Base-by-base conservation (phyloP, 108 stramenopile species). In the Schizochytrium sp. region DNA sequence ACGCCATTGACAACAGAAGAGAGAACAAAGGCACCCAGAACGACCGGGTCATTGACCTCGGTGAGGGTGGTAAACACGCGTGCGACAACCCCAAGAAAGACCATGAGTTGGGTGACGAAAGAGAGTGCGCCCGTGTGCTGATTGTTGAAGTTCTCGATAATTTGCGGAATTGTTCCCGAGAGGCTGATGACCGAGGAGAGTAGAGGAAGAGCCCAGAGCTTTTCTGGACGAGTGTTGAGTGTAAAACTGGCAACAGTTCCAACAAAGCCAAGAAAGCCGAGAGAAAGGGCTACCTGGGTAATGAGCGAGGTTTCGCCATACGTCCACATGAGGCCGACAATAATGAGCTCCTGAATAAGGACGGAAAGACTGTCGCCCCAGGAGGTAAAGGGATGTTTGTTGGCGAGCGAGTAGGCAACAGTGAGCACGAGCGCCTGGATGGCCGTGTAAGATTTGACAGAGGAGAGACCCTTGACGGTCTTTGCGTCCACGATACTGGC, bases 321-420 rank as follows among this genome's bases (percentile, higher is more conserved):
- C 10, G 45, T 83, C 76, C 76, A 83, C 25, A 83, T 83, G 51
- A 83, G 76, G 19, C 48, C 76, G 51, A 83, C 76, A 47, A 83
- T 53, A 4, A 53, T 83, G 25, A 83, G 12, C 48, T 83, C 76
- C 23, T 83, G 76, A 43, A 83, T 6, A 0, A 83, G 76, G n/a
- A 83, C 51, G 25, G 76, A 47, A 12, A 83, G 28, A 83, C 76
- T 83, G 51, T 83, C 76, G 45, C 76, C 76, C 76, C 76, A 83
- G 48, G 48, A 47, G 0, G 76, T 53, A 23, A 83, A 83, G 6
- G 76, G 76, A 45, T 83, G 45, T 34, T 83, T 47, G 51, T 83
- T 83, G 44, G 76, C 76, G n/a, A 83, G 23, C 4, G 45, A 53
- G 51, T 83, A 83, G 51, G 28, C 76, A 12, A 83, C 76, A n/a